Conservation (phyloP, 2,329 filamentous ascomycete genomes). For the Fusarium virguliforme region DNA sequence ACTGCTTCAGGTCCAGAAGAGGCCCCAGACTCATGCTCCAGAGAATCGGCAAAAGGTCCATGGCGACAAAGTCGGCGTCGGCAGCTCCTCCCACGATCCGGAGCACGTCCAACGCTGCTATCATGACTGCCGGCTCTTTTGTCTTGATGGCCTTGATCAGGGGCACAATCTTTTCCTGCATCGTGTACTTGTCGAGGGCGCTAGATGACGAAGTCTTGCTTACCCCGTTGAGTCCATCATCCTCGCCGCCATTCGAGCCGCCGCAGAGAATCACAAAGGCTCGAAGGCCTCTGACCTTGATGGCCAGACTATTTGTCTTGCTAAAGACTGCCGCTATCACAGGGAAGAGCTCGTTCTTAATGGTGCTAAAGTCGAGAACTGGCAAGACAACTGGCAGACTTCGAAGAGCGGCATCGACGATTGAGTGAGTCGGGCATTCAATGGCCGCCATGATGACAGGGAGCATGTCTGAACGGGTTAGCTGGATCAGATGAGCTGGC, state of each 20-base stretch:
- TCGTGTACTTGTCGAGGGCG: constrained; percentile 96
- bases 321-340: constrained; percentile 92
- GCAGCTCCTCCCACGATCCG: constrained; percentile 85
- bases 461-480: constrained; percentile 77
- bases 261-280: constrained; percentile 93
- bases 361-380: constrained; percentile 93
- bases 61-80: constrained; percentile 91
- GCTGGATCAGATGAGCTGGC: not conserved
- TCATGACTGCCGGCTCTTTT: constrained; percentile 97
- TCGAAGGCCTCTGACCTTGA: constrained; percentile 93
- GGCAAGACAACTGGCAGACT: constrained; percentile 86
- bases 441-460: constrained; percentile 88
- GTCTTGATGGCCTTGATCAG: constrained; percentile 95
- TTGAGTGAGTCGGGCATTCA: constrained; percentile 88
- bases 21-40: constrained; percentile 95
- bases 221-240: constrained; percentile 85
- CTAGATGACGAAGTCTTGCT: constrained; percentile 78
- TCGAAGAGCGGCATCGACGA: constrained; percentile 88
- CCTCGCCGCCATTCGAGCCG: constrained; percentile 71
- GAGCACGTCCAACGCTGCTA: constrained; percentile 89
- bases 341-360: constrained; percentile 97
- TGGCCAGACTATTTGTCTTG: constrained; percentile 92
- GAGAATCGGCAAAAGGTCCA: constrained; percentile 89
- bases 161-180: constrained; percentile 97
- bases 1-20: constrained; percentile 88